These are phyloP conservation scores for Gardenia jasminoides DNA, from an alignment of 257 asterid species.

Conservation along the genomic window DNA sequence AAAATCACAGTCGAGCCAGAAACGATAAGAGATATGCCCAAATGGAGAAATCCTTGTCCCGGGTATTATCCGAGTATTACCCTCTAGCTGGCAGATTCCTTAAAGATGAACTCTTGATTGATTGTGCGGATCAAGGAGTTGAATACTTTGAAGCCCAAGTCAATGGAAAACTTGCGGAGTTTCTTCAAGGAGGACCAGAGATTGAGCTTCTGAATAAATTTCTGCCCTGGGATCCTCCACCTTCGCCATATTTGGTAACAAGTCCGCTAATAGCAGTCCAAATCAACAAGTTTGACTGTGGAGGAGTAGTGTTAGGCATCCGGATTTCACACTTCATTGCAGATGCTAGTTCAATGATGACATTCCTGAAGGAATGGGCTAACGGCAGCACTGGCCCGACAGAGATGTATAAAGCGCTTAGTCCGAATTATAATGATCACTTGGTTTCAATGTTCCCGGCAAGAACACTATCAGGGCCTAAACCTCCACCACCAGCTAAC, in stretches of 20 bases:
- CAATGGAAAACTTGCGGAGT: constrained; percentile 1
- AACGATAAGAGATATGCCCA: constrained; percentile 5
- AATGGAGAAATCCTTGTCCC: constrained; percentile 22
- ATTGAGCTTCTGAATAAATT: not conserved
- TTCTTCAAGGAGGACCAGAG: not conserved
- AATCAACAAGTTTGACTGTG: constrained; percentile 20
- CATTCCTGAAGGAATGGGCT: constrained; percentile 26
- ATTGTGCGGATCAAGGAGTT: constrained; percentile 29
- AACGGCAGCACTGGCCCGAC: not conserved
- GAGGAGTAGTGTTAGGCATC: constrained; percentile 16
- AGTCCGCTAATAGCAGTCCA: constrained; percentile 20
- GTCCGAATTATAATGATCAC: not conserved
- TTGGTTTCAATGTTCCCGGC: constrained; percentile 19
- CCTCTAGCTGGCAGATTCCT: constrained; percentile 27
- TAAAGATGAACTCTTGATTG: constrained; percentile 7
- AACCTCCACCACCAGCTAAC: not conserved
- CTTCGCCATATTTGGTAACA: not conserved
- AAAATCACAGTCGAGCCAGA: not conserved
- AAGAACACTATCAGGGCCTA: not conserved
- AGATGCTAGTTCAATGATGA: constrained; percentile 4
- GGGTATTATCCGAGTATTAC: constrained; percentile 14
- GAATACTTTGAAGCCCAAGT: constrained; percentile 20
- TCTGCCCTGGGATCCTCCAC: constrained; percentile 17
- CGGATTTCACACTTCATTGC: constrained; percentile 17
- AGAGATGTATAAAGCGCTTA: not conserved